Percentiles rank a stretch among this genome's conserved stretches.
phyloP scores from a whole-genome alignment of 1,284 basidiomycete genomes.

The Takashimella koratensis region DNA sequence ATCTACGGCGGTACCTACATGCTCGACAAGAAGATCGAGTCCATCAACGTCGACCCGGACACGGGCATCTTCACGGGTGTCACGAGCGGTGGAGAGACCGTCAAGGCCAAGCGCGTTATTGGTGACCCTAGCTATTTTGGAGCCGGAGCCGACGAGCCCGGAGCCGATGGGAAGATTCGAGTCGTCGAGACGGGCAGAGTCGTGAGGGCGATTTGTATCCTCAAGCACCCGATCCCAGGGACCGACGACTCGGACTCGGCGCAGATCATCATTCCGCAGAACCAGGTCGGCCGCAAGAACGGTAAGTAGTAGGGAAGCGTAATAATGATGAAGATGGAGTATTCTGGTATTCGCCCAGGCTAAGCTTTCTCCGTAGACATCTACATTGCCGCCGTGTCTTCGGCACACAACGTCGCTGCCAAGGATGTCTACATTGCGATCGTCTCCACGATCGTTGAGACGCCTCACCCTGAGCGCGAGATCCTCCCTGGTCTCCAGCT shows the following conservation, averaged over 20 bases:
- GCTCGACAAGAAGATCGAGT: conserved; percentile 93
- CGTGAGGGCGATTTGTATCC: conserved; percentile 92
- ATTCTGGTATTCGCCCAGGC: too few species aligned
- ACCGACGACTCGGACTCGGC: conserved; percentile 93
- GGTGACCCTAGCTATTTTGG: conserved; percentile 98
- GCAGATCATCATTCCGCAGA: conserved; percentile 98
- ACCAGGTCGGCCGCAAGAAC: conserved; percentile 91
- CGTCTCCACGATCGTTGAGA: conserved; percentile 98
- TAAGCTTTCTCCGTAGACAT: conserved; percentile 77
- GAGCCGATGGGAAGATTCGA: conserved; percentile 64
- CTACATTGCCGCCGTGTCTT: conserved; percentile 95
- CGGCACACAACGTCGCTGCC: conserved; percentile 95
- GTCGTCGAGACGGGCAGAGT: conserved; percentile 93
- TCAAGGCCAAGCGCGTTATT: conserved; percentile 96
- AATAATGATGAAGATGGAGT: neutral
- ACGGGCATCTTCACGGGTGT: conserved; percentile 90
- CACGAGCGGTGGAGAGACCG: conserved; percentile 82
- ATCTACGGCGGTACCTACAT: conserved; percentile 99
- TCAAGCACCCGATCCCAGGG: conserved; percentile 97
- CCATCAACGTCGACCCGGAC: conserved; percentile 77
- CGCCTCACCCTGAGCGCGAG: conserved; percentile 86
- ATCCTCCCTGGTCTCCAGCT: conserved; percentile 87
- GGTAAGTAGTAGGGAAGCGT: conserved; percentile 57
- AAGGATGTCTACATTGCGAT: conserved; percentile 94
- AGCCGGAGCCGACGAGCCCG: conserved; percentile 58